Evolutionary conservation across 345 rosid genomes (phyloP).

Genomic region (Anacardium occidentale): DNA sequence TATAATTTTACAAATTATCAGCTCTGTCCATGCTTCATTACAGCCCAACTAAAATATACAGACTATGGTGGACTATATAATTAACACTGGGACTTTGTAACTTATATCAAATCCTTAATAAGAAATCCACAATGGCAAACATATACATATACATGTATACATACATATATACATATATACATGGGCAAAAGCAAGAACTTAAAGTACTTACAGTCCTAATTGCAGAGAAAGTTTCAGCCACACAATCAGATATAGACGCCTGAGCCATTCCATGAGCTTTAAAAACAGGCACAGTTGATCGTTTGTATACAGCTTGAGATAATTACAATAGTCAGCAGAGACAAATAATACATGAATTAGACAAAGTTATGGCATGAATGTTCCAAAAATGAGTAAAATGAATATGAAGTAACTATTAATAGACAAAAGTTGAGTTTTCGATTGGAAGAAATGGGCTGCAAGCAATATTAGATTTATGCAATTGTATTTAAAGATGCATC

Average conservation of each 20-base stretch:
- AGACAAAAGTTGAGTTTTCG: not conserved
- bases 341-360: slow-evolving; percentile 18
- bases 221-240: slow-evolving; percentile 87
- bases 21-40: slow-evolving; percentile 11
- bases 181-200: slow-evolving; percentile 10
- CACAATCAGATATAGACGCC: slow-evolving; percentile 91
- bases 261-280: slow-evolving; percentile 87
- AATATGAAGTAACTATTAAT: not conserved
- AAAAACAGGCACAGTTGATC: slow-evolving; percentile 83
- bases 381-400: not conserved
- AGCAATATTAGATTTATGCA: not conserved
- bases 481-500: not conserved
- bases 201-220: slow-evolving; percentile 78
- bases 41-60: slow-evolving; percentile 4
- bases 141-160: not conserved
- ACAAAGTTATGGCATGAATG: not conserved
- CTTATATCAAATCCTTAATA: not conserved
- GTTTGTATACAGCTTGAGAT: slow-evolving; percentile 71
- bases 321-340: slow-evolving; percentile 31
- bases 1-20: slow-evolving; percentile 26
- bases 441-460: not conserved
- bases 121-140: not conserved
- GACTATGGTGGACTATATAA: not conserved
- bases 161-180: not conserved
- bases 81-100: not conserved